These are phyloP conservation scores for Austroboletus novae-zelandiae DNA, from an alignment of 1,284 basidiomycete species.

Conservation along the genomic window DNA sequence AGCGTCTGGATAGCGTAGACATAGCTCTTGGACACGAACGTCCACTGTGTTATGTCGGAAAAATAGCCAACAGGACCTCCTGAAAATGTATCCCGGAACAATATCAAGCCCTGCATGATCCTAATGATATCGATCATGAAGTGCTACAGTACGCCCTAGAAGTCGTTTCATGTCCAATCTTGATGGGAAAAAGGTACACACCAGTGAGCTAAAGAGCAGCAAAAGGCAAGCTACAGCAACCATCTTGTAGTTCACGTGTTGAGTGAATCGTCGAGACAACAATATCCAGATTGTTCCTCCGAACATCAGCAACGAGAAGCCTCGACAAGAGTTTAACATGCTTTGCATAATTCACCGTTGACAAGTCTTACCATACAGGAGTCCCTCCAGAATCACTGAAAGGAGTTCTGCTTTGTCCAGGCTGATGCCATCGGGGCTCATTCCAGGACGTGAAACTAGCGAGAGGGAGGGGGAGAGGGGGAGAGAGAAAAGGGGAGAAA, in stretches of 20 bases:
- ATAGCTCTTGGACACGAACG: conserved; percentile 27
- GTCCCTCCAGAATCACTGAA: conserved; percentile 1
- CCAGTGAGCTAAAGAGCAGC: conserved; percentile 2
- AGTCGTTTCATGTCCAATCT: background rate
- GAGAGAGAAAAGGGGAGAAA: background rate
- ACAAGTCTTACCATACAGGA: conserved; percentile 1
- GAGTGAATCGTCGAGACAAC: background rate
- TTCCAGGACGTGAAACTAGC: background rate
- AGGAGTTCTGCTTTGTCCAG: conserved; percentile 10
- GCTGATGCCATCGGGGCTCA: background rate
- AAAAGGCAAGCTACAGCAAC: conserved; percentile 1
- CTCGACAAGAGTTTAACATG: background rate
- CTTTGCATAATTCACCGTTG: background rate
- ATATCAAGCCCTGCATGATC: background rate
- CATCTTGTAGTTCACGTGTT: background rate
- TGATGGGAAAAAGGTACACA: background rate
- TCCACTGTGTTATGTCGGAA: conserved; percentile 20
- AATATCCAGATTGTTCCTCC: conserved; percentile 7
- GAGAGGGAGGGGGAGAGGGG: background rate
- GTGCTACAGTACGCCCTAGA: conserved; percentile 6
- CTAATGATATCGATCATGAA: conserved; percentile 13
- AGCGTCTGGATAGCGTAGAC: conserved; percentile 30
- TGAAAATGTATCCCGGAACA: background rate
- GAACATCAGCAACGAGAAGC: conserved; percentile 9
- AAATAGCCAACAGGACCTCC: conserved; percentile 20